Conservation (phyloP, 2,329 filamentous ascomycete species). For the Peltaster fructicola region DNA sequence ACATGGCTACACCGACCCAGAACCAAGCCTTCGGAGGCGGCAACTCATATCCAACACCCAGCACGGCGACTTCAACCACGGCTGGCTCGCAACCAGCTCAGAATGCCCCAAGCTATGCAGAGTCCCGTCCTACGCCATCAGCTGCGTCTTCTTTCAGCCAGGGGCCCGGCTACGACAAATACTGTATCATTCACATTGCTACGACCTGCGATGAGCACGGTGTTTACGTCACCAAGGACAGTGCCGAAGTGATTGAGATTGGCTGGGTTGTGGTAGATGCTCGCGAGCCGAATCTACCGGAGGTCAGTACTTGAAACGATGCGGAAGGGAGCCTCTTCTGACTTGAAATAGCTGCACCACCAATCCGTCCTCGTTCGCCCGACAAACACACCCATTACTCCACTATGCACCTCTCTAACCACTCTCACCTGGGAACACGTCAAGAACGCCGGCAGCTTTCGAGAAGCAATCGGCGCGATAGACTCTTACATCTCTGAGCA, state of each 20-base stretch:
- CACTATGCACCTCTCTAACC: conserved; percentile 92
- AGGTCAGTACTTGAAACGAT: conserved; percentile 12
- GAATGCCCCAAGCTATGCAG: conserved; percentile 1
- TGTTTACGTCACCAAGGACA: conserved; percentile 98
- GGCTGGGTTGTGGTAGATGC: conserved; percentile 64
- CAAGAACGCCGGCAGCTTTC: conserved; percentile 89
- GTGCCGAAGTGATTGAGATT: conserved; percentile 96
- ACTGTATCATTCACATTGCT: conserved; percentile 94
- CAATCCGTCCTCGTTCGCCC: conserved; percentile 96
- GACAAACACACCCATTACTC: conserved; percentile 95
- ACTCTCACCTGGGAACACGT: conserved; percentile 99
- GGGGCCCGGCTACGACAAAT: conserved; percentile 55
- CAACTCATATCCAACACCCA: conserved; percentile 8
- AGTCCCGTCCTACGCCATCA: not conserved
- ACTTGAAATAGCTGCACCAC: conserved; percentile 54
- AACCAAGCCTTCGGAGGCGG: conserved; percentile 11
- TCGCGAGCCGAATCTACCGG: conserved; percentile 16
- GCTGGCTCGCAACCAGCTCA: no score
- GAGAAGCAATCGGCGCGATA: conserved; percentile 89
- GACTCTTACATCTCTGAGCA: conserved; percentile 88
- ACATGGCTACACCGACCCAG: conserved; percentile 16
- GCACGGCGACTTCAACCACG: no score
- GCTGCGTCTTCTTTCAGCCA: no score
- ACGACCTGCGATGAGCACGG: conserved; percentile 98
- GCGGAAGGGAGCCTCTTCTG: conserved; percentile 3